Conservation (phyloP, 345 rosid species). For the Eutrema heterophyllum region DNA sequence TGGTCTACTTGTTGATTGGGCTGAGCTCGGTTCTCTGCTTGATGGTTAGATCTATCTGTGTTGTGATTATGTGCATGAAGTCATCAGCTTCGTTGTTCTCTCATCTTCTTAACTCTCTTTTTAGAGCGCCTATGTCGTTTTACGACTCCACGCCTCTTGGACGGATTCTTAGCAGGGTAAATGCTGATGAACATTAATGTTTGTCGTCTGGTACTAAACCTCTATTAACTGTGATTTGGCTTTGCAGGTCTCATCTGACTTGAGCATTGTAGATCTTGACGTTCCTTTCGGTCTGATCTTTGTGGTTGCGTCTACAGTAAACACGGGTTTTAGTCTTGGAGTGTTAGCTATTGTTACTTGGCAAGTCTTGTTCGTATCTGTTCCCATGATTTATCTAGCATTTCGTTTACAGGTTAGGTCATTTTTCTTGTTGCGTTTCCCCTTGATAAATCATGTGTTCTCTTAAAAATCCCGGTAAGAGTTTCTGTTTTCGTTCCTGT, state of each 20-base stretch:
- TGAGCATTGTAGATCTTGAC: conserved; percentile 89
- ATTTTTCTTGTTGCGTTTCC: neutral
- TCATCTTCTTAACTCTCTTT: conserved; percentile 62
- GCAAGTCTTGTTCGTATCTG: conserved; percentile 80
- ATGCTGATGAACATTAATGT: conserved; percentile 20
- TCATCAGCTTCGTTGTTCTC: conserved; percentile 71
- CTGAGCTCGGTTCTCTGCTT: conserved; percentile 40
- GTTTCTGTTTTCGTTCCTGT: neutral
- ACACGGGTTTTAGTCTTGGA: conserved; percentile 63
- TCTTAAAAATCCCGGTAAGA: neutral
- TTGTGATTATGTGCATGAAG: conserved; percentile 48
- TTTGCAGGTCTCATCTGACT: conserved; percentile 68
- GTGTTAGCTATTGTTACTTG: conserved; percentile 79
- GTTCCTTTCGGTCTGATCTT: conserved; percentile 63
- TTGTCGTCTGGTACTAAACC: neutral
- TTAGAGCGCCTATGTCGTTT: conserved; percentile 80
- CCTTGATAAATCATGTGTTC: neutral
- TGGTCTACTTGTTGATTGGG: conserved; percentile 62
- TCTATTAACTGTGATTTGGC: neutral
- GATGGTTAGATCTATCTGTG: conserved; percentile 47
- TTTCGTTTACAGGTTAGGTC: conserved; percentile 68
- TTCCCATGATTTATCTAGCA: conserved; percentile 64
- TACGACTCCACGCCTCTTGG: conserved; percentile 91
- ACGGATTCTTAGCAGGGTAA: conserved; percentile 53
- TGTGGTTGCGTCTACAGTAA: conserved; percentile 57